Percentiles rank a stretch among this genome's conserved stretches.
phyloP scores from a whole-genome alignment of 73 alveolate species.

The Blepharisma japonicum region DNA sequence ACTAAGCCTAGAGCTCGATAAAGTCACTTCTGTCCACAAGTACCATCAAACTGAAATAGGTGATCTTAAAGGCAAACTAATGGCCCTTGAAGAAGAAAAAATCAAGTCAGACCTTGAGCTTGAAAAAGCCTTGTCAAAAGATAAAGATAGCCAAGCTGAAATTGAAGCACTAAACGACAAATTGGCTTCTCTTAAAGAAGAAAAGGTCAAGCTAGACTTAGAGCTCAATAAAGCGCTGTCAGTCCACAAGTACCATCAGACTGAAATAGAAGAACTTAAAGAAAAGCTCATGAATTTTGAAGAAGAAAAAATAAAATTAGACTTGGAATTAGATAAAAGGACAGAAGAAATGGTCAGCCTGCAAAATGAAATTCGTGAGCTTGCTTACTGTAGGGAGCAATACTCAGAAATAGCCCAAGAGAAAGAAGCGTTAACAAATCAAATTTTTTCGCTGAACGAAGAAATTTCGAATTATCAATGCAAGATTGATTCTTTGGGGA shows the following conservation, averaged over 20 bases:
- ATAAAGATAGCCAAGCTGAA: not conserved
- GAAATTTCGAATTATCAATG: too few relatives aligned
- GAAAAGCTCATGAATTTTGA: not conserved
- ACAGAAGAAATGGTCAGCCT: too few relatives aligned
- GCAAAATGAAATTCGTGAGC: too few relatives aligned
- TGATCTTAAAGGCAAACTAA: not conserved
- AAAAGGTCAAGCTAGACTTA: constrained; percentile 3
- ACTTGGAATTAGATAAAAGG: too few relatives aligned
- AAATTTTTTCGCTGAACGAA: too few relatives aligned
- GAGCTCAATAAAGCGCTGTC: not conserved
- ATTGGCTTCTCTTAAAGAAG: not conserved
- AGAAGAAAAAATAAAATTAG: not conserved
- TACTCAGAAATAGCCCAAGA: too few relatives aligned
- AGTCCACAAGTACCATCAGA: not conserved
- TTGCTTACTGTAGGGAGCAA: too few relatives aligned
- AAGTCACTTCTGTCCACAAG: not conserved
- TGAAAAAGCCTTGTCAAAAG: constrained; percentile 2
- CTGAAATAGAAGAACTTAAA: not conserved
- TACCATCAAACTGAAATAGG: not conserved
- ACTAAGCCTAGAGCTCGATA: not conserved
- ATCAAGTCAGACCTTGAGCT: not conserved
- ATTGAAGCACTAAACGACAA: not conserved
- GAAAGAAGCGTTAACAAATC: too few relatives aligned
- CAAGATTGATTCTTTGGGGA: too few relatives aligned
- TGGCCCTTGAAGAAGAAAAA: constrained; percentile 3